Base-by-base conservation (phyloP, 768 basidiomycete species). In the Agrocybe praecox region DNA sequence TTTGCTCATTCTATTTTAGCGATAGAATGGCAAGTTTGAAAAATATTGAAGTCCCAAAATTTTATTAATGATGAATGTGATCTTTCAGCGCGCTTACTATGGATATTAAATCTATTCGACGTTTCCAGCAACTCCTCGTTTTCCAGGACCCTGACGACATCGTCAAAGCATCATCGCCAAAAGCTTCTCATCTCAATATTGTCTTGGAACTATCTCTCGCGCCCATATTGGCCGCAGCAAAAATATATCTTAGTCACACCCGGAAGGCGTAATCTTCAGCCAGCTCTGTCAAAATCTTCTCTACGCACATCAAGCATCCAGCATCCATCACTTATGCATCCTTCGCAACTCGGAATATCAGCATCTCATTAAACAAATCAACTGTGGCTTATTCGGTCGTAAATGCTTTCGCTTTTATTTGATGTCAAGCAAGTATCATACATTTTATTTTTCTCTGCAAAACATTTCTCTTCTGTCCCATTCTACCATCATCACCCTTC, bases 1-100 rank as follows among this genome's bases (percentile, higher is more conserved):
- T 49, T 17, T 55, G 9, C 23, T 56, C 11, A 34, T 46, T 43
- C 62, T 42, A 47, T 46, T 22, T 32, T 24, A 78, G 77, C 55
- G 77, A 79, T 64, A 71, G 77, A 46, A 79, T 79, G 77, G 77
- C 74, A 53, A 59, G 56, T 55, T 22, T 22, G 24, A n/a, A 12
- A 6, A 21, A 11, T 19, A n/a, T 49, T 21, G 26, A 29, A 29
- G 21, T 32, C 17, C 18, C 36, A n/a, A 24, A 23, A 52, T 10
- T n/a, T 14, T 14, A 11, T 36, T 36, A 48, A 57, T 63, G 45
- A 49, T 18, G 26, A 9, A 29, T 15, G 42, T 29, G 43, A n/a
- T 40, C 18, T 40, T 10, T 53, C 57, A 78, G 77, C 75, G 77
- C 65, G 77, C 77, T 56, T 78, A 78, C 62, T 78, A 78, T 54